These are phyloP conservation scores for Mortierella hygrophila DNA, from an alignment of 192 early-diverging fungal genomes.

Conservation along the genomic window DNA sequence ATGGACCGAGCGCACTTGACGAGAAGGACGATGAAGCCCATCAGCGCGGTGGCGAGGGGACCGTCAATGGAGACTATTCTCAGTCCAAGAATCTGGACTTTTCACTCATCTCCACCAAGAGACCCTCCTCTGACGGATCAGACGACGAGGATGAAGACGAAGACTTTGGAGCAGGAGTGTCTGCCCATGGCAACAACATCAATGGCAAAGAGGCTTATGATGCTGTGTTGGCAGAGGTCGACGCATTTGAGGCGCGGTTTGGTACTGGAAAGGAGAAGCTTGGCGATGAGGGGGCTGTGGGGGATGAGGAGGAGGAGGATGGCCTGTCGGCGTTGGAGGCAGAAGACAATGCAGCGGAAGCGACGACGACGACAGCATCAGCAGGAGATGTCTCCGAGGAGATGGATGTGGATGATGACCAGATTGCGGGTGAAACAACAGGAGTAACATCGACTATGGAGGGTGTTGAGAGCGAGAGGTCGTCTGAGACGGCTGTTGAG, in stretches of 20 bases:
- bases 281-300: neutral
- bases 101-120: slow-evolving; percentile 16
- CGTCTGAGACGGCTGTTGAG: neutral
- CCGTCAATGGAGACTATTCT: slow-evolving; percentile 30
- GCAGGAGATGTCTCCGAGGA: neutral
- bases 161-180: neutral
- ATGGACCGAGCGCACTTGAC: slow-evolving; percentile 44
- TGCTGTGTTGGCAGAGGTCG: neutral
- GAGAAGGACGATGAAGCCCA: neutral
- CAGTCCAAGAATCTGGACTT: slow-evolving; percentile 20
- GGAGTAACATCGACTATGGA: slow-evolving; percentile 12
- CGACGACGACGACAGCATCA: neutral
- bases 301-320: neutral
- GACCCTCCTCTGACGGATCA: neutral
- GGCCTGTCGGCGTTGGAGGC: neutral
- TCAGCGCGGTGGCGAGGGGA: neutral
- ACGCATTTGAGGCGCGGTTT: neutral
- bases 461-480: slow-evolving; percentile 19
- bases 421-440: neutral
- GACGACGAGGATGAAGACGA: neutral
- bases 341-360: neutral
- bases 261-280: neutral
- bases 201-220: neutral
- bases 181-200: neutral
- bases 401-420: neutral